phyloP scores from a whole-genome alignment of 73 alveolate species.

The Tetrahymena elliotti region DNA sequence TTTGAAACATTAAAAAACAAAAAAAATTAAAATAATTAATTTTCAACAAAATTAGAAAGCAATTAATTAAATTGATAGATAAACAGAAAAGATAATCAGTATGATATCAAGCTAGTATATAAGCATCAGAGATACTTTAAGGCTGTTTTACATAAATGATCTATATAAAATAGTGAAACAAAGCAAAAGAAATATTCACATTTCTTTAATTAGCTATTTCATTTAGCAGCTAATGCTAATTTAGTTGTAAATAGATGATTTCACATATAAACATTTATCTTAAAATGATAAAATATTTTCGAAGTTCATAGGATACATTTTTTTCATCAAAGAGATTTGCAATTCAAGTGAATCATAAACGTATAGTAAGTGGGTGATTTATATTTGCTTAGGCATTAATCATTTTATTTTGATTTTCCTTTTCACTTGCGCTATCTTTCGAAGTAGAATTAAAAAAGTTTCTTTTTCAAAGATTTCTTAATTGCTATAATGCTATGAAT shows the following conservation, averaged over 20 bases:
- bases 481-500: not conserved
- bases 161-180: not conserved
- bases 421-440: not conserved
- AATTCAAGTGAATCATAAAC: not conserved
- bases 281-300: not conserved
- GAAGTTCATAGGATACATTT: not conserved
- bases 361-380: not conserved
- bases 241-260: not conserved
- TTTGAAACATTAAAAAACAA: too few species aligned
- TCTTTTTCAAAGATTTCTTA: not conserved
- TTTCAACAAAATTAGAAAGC: too few species aligned
- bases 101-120: not conserved
- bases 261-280: not conserved
- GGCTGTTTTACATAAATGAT: not conserved
- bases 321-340: not conserved
- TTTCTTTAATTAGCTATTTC: not conserved
- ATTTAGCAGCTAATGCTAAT: not conserved
- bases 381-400: not conserved
- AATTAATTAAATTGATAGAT: too few species aligned
- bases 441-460: not conserved
- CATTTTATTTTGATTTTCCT: not conserved
- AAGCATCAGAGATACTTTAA: not conserved
- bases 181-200: not conserved
- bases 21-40: too few species aligned
- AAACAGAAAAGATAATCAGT: too few species aligned